Base-by-base conservation (phyloP, 495 filamentous ascomycete genomes). In the Penicilliopsis zonata region DNA sequence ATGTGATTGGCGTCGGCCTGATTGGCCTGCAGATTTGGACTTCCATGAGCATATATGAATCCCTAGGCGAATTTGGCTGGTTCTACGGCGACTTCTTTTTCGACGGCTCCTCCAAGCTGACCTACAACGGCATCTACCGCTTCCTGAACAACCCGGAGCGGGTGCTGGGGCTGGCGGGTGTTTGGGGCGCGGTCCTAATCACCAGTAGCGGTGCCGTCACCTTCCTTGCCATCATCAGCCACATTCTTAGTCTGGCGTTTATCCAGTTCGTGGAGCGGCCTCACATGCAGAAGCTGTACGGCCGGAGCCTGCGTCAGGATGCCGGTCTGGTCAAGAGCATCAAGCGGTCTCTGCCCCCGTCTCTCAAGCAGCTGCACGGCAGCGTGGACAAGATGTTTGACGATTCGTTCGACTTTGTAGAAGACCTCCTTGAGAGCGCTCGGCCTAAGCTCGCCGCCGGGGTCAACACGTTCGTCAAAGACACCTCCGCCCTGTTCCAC, bases 81-180 rank as follows among this genome's bases (percentile, higher is more conserved):
- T 98, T 96, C 66, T 98, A 85, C 46, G 90, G 90, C 9, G 90
- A 98, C 53, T 98, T 98, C 65, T 95, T 94, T 59, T 86, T 93
- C 41, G 70, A 78, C 31, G 76, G 78, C 28, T 72, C 75, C 7
- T 78, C 74, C 13, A 92, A 93, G 46, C 69, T 96, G 30, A 96
- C 83, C 13, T 98, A 96, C 61, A 83, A 78, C 41, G 92, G 90
- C 31, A 98, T 98, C 44, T 98, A 98, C 52, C 86, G 90, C 37
- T 98, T 84, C 59, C 63, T 98, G 36, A 98, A 98, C 63, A 96
- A 96, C 49, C 90, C 90, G 0, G 90, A 98, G 53, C 79, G 90
- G 38, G 75, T 96, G 19, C 72, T 98, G 36, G 90, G 90, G 30
- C 76, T 90, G 1, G 90, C 92, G 8, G 90, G 88, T n/a, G 69